Conservation (phyloP, 371 early-diverging fungal species). For the Circinella umbellata region DNA sequence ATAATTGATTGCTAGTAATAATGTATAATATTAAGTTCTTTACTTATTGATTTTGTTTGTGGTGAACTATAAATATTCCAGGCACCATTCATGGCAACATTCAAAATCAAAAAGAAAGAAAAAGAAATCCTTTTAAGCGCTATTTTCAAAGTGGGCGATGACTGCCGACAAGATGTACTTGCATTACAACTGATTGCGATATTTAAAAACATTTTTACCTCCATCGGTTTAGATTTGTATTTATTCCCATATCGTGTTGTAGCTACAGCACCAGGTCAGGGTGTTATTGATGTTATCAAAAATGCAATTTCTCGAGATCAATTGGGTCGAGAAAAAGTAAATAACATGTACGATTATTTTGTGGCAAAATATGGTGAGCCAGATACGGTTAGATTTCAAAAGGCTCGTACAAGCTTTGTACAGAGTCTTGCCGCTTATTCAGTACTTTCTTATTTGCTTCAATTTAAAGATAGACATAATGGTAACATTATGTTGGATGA, state of each 20-base stretch:
- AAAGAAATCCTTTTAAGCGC: constrained; percentile 66
- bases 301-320: constrained; percentile 97
- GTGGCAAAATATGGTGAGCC: constrained; percentile 93
- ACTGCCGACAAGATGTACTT: constrained; percentile 99
- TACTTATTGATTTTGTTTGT: too few species aligned
- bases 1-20: too few species aligned
- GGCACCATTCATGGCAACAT: constrained; percentile 99
- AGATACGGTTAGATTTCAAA: constrained; percentile 89
- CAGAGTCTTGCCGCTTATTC: constrained; percentile 98
- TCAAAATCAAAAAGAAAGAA: constrained; percentile 78
- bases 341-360: constrained; percentile 96
- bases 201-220: constrained; percentile 96
- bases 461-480: constrained; percentile 99
- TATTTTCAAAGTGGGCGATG: constrained; percentile 99
- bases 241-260: constrained; percentile 98
- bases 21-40: too few species aligned
- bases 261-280: constrained; percentile 97
- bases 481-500: constrained; percentile 99
- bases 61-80: constrained; percentile 14
- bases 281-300: constrained; percentile 99
- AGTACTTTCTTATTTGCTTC: constrained; percentile 93
- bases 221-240: constrained; percentile 93
- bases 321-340: constrained; percentile 98
- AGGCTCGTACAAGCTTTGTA: constrained; percentile 95
- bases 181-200: constrained; percentile 98